Base-by-base conservation (phyloP, 345 rosid genomes). In the Eucalyptus victrix region DNA sequence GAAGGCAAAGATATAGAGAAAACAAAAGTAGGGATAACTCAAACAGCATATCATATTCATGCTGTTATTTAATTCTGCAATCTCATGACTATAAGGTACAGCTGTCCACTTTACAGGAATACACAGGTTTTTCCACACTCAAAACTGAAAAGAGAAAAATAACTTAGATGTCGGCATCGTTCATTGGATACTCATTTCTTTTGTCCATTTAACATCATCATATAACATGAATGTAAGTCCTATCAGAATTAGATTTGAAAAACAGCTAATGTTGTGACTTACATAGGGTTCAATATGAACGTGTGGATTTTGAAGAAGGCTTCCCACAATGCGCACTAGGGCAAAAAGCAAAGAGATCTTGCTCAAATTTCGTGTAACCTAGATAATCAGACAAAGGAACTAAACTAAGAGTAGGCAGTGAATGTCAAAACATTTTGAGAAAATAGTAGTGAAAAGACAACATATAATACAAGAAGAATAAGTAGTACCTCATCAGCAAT, bases 261-360 rank as follows among this genome's bases (percentile, higher is more conserved):
- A 21, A 76, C 85, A 69, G 47, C 45, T 42, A 49, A 56, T 16
- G 40, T 53, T 65, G 42, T 11, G 24, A 94, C 98, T 94, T 94
- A 97, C 99, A 88, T 96, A 96, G 90, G 97, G 97, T 89, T 97
- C 99, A 87, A 97, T 90, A 91, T 97, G 97, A 87, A 97, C 65
- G 89, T 96, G 95, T 15, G 96, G 95, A 92, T 97, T 97, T 90
- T 94, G 95, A 92, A 94, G 94, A 92, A 97, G 96, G 92, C 97
- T 96, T 89, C 92, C 91, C 54, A 94, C 93, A 87, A 96, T 89
- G 88, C 98, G 97, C 96, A 94, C 93, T 92, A 95, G 91, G 90
- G 97, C 94, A 91, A 94, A 93, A 90, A 96, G 91, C 72, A 94
- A 87, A 88, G 93, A 86, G 87, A 94, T 91, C 89, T 95, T 96